Evolutionary conservation across 1,284 basidiomycete species (phyloP).

Genomic region (Cutaneotrichosporon sp.): DNA sequence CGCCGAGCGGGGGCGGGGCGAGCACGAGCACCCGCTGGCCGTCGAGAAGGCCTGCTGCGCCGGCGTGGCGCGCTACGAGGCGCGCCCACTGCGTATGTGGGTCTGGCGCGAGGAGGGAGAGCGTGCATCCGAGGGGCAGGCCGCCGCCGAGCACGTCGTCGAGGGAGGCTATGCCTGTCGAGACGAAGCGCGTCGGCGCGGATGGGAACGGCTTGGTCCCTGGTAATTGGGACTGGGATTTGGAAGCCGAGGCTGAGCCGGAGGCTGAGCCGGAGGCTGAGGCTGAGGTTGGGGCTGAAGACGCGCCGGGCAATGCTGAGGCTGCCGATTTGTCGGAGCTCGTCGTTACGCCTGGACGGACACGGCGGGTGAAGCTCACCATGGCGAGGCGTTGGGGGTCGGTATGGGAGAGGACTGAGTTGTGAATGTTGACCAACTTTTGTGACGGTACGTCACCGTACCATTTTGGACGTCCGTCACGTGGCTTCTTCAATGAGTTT

Average conservation of each 20-base stretch:
- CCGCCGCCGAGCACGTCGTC: slow-evolving; percentile 94
- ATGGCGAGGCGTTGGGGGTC: background rate
- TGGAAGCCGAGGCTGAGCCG: background rate
- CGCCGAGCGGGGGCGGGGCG: slow-evolving; percentile 54
- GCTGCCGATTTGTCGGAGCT: background rate
- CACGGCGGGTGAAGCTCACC: slow-evolving; percentile 1
- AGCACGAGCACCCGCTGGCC: slow-evolving; percentile 67
- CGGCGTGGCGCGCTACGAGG: slow-evolving; percentile 79
- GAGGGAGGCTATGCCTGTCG: slow-evolving; percentile 87
- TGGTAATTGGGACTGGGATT: background rate
- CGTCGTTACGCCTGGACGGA: background rate
- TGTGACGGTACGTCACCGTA: background rate
- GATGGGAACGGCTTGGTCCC: slow-evolving; percentile 1
- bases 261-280: background rate
- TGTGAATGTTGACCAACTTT: background rate
- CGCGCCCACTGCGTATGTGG: slow-evolving; percentile 77
- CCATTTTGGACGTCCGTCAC: too few relatives aligned
- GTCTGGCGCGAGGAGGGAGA: slow-evolving; percentile 74
- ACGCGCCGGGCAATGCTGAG: background rate
- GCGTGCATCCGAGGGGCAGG: slow-evolving; percentile 72
- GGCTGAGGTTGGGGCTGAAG: background rate
- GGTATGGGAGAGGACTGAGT: too few relatives aligned
- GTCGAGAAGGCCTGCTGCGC: slow-evolving; percentile 74
- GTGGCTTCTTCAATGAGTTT: too few relatives aligned
- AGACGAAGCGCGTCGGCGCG: background rate